These are phyloP conservation scores for Crassisporium funariophilum DNA, from an alignment of 768 basidiomycete species.

Conservation along the genomic window DNA sequence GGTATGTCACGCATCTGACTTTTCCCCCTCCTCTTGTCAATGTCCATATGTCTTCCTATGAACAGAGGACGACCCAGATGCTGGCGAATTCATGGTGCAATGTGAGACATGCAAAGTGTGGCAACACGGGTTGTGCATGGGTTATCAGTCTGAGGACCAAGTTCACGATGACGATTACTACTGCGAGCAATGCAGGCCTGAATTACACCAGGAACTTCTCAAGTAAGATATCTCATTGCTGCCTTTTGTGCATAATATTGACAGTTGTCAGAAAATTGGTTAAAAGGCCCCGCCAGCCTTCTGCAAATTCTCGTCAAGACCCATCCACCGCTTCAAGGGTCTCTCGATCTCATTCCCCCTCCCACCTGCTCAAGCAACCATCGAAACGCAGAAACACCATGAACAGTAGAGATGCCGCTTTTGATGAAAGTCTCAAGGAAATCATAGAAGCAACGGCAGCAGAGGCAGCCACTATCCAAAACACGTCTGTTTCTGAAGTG, in stretches of 20 bases:
- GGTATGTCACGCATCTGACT: slow-evolving; percentile 45
- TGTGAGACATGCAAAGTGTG: slow-evolving; percentile 97
- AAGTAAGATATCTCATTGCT: slow-evolving; percentile 53
- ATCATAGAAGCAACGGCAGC: slow-evolving; percentile 74
- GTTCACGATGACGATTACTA: slow-evolving; percentile 83
- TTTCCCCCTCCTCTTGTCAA: slow-evolving; percentile 21
- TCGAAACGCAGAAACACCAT: slow-evolving; percentile 93
- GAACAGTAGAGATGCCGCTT: slow-evolving; percentile 95
- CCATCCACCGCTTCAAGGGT: slow-evolving; percentile 52
- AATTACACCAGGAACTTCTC: slow-evolving; percentile 79
- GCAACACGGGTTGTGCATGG: slow-evolving; percentile 98
- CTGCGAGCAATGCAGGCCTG: slow-evolving; percentile 92
- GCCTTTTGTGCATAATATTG: slow-evolving; percentile 9
- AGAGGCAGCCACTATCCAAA: slow-evolving; percentile 60
- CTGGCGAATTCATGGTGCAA: slow-evolving; percentile 96
- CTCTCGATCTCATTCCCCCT: slow-evolving; percentile 77
- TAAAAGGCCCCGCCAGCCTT: slow-evolving; percentile 65
- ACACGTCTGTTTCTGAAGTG: slow-evolving; percentile 40
- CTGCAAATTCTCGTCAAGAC: slow-evolving; percentile 62
- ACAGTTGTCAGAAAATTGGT: slow-evolving; percentile 53
- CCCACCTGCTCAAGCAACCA: slow-evolving; percentile 56
- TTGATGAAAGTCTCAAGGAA: slow-evolving; percentile 85
- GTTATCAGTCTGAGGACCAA: slow-evolving; percentile 76
- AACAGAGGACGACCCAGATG: slow-evolving; percentile 74
- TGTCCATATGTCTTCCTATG: slow-evolving; percentile 24